These are phyloP conservation scores for Ceratocystis alfenasii DNA, from an alignment of 2,329 filamentous ascomycete species.

Conservation along the genomic window DNA sequence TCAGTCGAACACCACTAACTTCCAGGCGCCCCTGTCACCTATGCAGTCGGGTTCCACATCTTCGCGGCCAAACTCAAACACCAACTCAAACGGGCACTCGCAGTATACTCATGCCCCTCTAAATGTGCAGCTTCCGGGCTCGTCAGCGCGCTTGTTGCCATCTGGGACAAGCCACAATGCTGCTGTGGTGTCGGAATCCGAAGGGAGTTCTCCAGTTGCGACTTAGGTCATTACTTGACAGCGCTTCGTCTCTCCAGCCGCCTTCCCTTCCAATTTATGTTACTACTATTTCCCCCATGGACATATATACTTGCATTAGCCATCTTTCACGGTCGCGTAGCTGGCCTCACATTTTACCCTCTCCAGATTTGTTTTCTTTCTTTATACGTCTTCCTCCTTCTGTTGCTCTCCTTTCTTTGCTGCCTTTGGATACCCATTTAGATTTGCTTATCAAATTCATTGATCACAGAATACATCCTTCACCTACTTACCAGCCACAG, in stretches of 20 bases:
- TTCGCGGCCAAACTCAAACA: background rate
- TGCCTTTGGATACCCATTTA: constrained; percentile 19
- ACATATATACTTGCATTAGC: background rate
- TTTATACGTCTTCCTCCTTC: background rate
- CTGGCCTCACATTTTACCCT: background rate
- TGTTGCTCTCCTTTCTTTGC: constrained; percentile 4
- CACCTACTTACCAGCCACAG: background rate
- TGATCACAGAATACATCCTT: constrained; percentile 1
- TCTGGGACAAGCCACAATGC: background rate
- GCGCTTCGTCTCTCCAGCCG: too few species aligned
- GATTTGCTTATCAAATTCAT: constrained; percentile 3
- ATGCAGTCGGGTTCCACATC: background rate
- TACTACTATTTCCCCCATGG: background rate
- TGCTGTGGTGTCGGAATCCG: background rate
- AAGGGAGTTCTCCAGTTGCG: background rate
- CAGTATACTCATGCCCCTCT: constrained; percentile 12
- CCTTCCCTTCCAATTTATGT: background rate
- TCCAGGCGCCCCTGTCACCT: background rate
- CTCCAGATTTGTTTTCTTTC: background rate
- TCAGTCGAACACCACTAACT: background rate
- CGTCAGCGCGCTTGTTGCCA: background rate
- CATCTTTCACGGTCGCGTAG: background rate
- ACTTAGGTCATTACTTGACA: background rate
- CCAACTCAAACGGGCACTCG: background rate
- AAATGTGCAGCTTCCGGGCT: background rate